Conservation (phyloP, 306 rosid species). For the Cucurbita moschata region DNA sequence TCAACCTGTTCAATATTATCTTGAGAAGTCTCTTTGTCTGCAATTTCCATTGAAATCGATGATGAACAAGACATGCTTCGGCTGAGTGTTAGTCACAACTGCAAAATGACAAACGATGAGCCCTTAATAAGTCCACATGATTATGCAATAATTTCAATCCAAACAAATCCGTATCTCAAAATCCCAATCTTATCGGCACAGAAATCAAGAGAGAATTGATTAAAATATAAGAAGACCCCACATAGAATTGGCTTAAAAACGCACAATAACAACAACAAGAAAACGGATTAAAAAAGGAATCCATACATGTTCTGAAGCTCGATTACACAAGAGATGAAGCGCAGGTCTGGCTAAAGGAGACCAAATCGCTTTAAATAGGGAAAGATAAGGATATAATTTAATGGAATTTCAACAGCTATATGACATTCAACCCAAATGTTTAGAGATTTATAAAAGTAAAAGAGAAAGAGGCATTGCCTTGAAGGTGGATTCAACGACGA, state of each 20-base stretch:
- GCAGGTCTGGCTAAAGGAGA: background rate
- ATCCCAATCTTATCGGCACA: background rate
- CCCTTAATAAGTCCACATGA: background rate
- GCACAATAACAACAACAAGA: background rate
- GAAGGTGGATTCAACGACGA: background rate
- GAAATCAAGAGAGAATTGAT: background rate
- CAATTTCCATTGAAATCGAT: background rate
- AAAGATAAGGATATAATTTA: background rate
- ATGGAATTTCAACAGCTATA: background rate
- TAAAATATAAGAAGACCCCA: background rate
- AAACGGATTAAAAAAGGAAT: too few species aligned
- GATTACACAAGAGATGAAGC: background rate
- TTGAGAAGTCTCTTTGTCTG: background rate
- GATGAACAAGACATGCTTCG: background rate
- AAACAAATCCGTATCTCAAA: background rate
- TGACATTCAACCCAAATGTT: background rate
- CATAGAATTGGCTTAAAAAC: background rate
- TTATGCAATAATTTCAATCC: background rate
- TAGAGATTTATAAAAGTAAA: too few species aligned
- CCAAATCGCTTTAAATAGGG: background rate
- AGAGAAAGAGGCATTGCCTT: background rate
- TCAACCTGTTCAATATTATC: constrained; percentile 4
- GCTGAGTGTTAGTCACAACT: background rate
- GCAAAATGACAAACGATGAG: background rate
- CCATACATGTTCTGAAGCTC: background rate